Percentiles rank a stretch among this genome's conserved stretches.
Conservation (phyloP, 352 stramenopile genomes). For the Pythium chondricola region DNA sequence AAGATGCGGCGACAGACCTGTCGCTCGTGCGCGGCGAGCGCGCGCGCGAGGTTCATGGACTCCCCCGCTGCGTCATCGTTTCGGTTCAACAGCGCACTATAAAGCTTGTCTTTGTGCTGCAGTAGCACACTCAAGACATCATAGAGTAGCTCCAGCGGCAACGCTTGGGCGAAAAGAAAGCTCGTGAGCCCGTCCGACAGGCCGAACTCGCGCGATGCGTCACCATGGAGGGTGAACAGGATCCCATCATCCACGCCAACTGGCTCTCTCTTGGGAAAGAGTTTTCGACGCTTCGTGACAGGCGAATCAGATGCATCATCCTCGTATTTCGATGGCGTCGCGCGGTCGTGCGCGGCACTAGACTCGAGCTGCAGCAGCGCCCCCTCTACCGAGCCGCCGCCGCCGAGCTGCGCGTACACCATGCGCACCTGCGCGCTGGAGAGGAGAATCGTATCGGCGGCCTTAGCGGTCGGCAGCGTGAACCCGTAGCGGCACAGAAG, state of each 20-base stretch:
- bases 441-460: slow-evolving; percentile 51
- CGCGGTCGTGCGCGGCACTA: slow-evolving; percentile 4
- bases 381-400: slow-evolving; percentile 17
- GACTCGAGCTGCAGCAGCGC: slow-evolving; percentile 17
- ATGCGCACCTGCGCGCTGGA: slow-evolving; percentile 34
- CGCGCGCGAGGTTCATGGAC: slow-evolving; percentile 7
- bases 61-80: slow-evolving; percentile 1
- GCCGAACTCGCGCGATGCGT: slow-evolving; percentile 48
- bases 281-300: slow-evolving; percentile 37
- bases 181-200: slow-evolving; percentile 53
- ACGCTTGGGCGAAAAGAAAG: slow-evolving; percentile 47
- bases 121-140: slow-evolving; percentile 55
- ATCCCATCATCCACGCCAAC: slow-evolving; percentile 19
- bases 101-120: slow-evolving; percentile 57
- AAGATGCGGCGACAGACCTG: slow-evolving; percentile 56
- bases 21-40: slow-evolving; percentile 40
- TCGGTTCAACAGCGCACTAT: slow-evolving; percentile 35
- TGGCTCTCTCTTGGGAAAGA: slow-evolving; percentile 19
- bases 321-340: not conserved
- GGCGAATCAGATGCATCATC: slow-evolving; percentile 14
- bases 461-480: slow-evolving; percentile 29
- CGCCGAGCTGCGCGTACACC: slow-evolving; percentile 22
- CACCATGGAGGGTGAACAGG: slow-evolving; percentile 48
- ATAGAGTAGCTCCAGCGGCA: slow-evolving; percentile 56
- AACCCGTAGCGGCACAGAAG: slow-evolving; percentile 72